A percentile compares a stretch with the other conserved stretches of the same genome.
These are phyloP conservation scores for Picochlorum costavermella DNA, from an alignment of 139 green algal genomes.

Conservation along the genomic window DNA sequence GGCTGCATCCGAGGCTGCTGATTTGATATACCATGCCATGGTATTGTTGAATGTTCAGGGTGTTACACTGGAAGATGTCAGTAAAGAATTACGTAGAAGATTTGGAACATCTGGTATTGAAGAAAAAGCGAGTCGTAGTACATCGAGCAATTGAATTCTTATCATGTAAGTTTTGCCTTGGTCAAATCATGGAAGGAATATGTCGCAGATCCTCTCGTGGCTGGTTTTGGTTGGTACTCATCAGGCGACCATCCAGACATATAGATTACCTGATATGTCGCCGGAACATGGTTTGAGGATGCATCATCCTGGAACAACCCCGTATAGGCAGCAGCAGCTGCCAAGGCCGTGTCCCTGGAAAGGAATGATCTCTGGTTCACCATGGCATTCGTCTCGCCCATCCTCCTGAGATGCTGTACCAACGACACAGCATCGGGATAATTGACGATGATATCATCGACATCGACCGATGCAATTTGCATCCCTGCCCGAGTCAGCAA, in stretches of 20 bases:
- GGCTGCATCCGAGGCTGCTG: conserved; percentile 81
- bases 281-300: conserved; percentile 24
- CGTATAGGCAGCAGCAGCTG: conserved; percentile 49
- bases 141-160: conserved; percentile 24
- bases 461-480: conserved; percentile 63
- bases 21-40: conserved; percentile 96
- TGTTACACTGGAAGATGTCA: conserved; percentile 74
- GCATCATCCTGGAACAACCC: conserved; percentile 45
- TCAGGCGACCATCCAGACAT: conserved; percentile 77
- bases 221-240: conserved; percentile 43
- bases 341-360: conserved; percentile 43
- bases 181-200: conserved; percentile 54
- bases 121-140: conserved; percentile 71
- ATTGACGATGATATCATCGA: conserved; percentile 60
- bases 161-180: neutral
- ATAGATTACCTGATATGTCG: conserved; percentile 71
- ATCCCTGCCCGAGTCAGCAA: conserved; percentile 60
- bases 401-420: conserved; percentile 51
- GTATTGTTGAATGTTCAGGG: conserved; percentile 82
- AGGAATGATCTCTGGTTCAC: conserved; percentile 29
- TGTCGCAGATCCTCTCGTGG: conserved; percentile 55
- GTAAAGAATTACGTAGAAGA: conserved; percentile 58
- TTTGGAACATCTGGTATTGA: conserved; percentile 78
- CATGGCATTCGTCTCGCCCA: conserved; percentile 70
- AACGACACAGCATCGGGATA: conserved; percentile 46